phyloP scores from a whole-genome alignment of 2,329 filamentous ascomycete species.

The Elsinoe necatrix region DNA sequence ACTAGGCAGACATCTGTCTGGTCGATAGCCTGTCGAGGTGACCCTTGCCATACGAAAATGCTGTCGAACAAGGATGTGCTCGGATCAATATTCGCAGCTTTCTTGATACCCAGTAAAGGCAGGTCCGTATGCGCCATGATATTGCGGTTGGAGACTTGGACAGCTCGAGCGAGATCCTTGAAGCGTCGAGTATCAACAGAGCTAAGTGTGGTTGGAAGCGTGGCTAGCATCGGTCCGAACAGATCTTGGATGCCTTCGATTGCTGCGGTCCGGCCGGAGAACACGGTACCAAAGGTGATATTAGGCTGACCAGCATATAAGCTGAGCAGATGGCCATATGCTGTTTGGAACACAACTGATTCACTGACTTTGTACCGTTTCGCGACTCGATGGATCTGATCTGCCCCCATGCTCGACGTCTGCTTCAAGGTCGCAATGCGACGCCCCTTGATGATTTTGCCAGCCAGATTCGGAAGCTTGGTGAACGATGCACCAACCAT shows the following conservation, averaged over 20 bases:
- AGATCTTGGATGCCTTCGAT: conserved; percentile 61
- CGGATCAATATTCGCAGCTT: conserved; percentile 46
- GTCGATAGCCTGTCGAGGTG: conserved; percentile 31
- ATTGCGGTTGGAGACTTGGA: conserved; percentile 58
- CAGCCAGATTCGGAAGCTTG: conserved; percentile 52
- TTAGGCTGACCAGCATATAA: conserved; percentile 57
- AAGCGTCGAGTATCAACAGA: conserved; percentile 44
- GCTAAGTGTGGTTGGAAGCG: conserved; percentile 63
- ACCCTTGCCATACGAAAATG: conserved; percentile 79
- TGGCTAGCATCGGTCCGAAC: conserved; percentile 70
- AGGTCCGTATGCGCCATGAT: conserved; percentile 56
- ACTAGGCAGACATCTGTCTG: conserved; percentile 43
- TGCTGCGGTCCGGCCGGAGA: conserved; percentile 71
- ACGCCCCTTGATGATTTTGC: conserved; percentile 22
- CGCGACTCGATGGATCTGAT: conserved; percentile 2
- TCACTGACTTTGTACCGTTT: conserved; percentile 44
- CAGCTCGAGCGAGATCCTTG: conserved; percentile 52
- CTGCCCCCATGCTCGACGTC: not conserved
- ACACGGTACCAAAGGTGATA: conserved; percentile 67
- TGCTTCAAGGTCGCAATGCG: not conserved
- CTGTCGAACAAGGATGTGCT: conserved; percentile 61
- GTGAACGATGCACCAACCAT: conserved; percentile 50
- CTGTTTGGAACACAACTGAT: conserved; percentile 69
- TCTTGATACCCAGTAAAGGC: conserved; percentile 62
- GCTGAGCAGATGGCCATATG: conserved; percentile 57